Conservation (phyloP, 208 protist genomes). For the Acanthamoeba culbertsoni region DNA sequence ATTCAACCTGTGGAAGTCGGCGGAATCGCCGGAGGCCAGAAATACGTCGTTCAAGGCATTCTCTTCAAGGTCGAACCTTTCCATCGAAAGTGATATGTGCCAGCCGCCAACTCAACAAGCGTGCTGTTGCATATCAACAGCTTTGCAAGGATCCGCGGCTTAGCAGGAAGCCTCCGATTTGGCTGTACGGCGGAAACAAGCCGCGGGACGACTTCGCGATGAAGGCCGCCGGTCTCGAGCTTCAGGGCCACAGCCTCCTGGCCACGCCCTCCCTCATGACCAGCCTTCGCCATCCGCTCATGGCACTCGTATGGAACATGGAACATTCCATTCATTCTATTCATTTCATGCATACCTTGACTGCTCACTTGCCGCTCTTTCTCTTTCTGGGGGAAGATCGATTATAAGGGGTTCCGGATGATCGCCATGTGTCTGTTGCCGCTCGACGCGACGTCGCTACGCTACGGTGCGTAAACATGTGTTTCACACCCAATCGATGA, state of each 20-base stretch:
- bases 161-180: slow-evolving; percentile 1
- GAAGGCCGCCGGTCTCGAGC: slow-evolving; percentile 26
- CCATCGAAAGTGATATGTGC: background rate
- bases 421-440: slow-evolving; percentile 26
- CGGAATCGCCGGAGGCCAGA: background rate
- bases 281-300: background rate
- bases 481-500: background rate
- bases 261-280: background rate
- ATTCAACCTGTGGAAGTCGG: slow-evolving; percentile 27
- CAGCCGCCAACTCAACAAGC: background rate
- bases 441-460: background rate
- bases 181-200: background rate
- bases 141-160: background rate
- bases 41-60: background rate
- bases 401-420: slow-evolving; percentile 50
- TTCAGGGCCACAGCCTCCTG: background rate
- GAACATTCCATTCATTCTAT: background rate
- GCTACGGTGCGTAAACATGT: background rate
- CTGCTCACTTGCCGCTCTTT: background rate
- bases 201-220: slow-evolving; percentile 23
- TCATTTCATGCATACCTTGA: background rate
- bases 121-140: background rate
- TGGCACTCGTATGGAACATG: background rate
- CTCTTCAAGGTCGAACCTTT: background rate
- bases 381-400: background rate